A percentile compares a stretch with the other conserved stretches of the same genome.
These are phyloP conservation scores for Fusarium keratoplasticum DNA, from an alignment of 2,329 filamentous ascomycete genomes.

Conservation along the genomic window DNA sequence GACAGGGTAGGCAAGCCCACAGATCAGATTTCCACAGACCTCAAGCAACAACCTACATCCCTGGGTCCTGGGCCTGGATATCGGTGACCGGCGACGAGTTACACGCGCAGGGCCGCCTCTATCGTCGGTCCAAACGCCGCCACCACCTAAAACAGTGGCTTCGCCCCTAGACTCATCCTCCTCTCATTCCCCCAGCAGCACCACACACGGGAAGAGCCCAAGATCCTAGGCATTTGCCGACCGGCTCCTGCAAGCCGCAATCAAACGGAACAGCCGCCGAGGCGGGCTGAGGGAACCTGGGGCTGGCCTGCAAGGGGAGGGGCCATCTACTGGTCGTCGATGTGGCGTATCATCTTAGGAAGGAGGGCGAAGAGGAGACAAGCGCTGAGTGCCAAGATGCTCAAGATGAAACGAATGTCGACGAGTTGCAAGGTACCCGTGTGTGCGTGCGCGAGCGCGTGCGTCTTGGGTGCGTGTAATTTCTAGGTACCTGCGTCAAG, in stretches of 20 bases:
- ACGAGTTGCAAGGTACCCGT: background rate
- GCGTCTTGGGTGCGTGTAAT: constrained; percentile 3
- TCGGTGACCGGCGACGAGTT: constrained; percentile 15
- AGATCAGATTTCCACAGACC: constrained; percentile 14
- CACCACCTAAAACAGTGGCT: constrained; percentile 40
- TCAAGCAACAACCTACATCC: background rate
- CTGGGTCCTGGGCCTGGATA: background rate
- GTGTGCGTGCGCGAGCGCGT: background rate
- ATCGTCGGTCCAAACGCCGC: constrained; percentile 9
- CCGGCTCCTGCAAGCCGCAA: constrained; percentile 2
- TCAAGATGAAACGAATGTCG: constrained; percentile 34
- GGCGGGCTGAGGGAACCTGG: background rate
- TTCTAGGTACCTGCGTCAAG: background rate
- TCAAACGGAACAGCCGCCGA: constrained; percentile 21
- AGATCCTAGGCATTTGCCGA: background rate
- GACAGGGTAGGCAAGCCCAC: background rate
- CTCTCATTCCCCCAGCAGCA: constrained; percentile 12
- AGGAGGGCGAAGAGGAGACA: background rate
- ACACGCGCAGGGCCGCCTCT: constrained; percentile 19
- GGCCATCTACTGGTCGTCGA: background rate
- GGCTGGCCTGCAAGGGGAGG: constrained; percentile 5
- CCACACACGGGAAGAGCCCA: background rate
- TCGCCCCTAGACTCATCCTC: constrained; percentile 25
- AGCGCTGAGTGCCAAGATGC: constrained; percentile 27
- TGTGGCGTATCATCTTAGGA: constrained; percentile 28